phyloP scores from a whole-genome alignment of 2,329 filamentous ascomycete species.

The Stachybotrys chlorohalonatus region DNA sequence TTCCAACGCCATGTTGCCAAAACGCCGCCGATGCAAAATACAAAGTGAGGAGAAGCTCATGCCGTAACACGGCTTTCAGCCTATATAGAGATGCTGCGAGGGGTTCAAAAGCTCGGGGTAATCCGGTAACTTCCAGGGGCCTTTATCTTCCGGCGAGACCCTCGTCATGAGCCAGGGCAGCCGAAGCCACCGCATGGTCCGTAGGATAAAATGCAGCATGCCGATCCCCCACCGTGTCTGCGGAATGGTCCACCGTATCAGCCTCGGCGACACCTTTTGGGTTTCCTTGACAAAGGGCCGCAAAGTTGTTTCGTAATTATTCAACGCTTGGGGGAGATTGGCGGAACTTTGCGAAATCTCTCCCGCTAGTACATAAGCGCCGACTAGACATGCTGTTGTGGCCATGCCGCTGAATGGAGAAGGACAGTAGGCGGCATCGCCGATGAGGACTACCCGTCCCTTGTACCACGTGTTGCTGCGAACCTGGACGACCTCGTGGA shows the following conservation, averaged over 20 bases:
- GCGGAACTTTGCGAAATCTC: constrained; percentile 20
- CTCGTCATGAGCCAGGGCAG: background rate
- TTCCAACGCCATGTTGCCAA: too few species aligned
- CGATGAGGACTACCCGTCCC: constrained; percentile 34
- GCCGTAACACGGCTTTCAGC: too few species aligned
- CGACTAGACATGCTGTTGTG: constrained; percentile 31
- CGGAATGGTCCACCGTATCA: background rate
- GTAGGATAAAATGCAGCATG: background rate
- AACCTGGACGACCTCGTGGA: constrained; percentile 30
- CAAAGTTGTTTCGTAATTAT: background rate
- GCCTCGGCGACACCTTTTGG: background rate
- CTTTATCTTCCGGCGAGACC: background rate
- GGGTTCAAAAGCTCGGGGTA: background rate
- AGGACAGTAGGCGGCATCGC: constrained; percentile 38
- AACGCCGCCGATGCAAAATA: too few species aligned
- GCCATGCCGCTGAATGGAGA: constrained; percentile 37
- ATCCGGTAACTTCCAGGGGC: background rate
- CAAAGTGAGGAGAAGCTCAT: too few species aligned
- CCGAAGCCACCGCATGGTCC: background rate
- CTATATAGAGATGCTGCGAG: background rate
- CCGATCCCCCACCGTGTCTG: background rate
- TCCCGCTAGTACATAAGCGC: constrained; percentile 42
- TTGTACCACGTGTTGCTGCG: constrained; percentile 20
- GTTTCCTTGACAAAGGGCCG: background rate
- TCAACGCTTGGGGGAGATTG: background rate